Conservation (phyloP, 2,329 filamentous ascomycete genomes). For the Nemania diffusa region DNA sequence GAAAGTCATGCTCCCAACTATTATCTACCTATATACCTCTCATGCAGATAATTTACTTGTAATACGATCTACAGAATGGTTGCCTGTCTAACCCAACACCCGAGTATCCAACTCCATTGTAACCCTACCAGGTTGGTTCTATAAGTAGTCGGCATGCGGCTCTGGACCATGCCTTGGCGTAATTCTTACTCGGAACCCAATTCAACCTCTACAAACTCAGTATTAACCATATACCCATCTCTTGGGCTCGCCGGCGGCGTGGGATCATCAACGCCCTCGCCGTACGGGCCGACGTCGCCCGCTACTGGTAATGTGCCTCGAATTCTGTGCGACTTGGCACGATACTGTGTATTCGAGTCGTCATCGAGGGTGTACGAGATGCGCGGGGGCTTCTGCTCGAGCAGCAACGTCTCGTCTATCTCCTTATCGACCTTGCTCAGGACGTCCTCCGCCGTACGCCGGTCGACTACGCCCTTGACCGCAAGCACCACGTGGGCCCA, state of each 20-base stretch:
- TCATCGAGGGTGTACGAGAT: background rate
- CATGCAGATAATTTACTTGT: too few species aligned
- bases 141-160: too few species aligned
- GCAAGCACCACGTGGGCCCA: background rate
- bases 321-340: background rate
- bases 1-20: too few species aligned
- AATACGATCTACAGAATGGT: too few species aligned
- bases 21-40: too few species aligned
- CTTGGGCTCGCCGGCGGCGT: background rate
- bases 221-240: background rate
- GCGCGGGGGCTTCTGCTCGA: background rate
- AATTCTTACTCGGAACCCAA: background rate
- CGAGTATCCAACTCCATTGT: too few species aligned
- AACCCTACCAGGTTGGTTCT: too few species aligned
- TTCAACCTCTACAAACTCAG: background rate
- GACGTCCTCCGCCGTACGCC: background rate
- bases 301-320: background rate
- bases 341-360: background rate
- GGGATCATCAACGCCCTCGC: background rate
- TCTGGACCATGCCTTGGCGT: too few species aligned
- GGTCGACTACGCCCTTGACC: background rate
- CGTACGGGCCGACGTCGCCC: background rate
- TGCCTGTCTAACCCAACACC: too few species aligned
- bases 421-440: slow-evolving; percentile 4
- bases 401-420: background rate